Percentiles rank a stretch among this genome's conserved stretches.
phyloP scores from a whole-genome alignment of 805 yeast genomes.

The Teunomyces atbi region DNA sequence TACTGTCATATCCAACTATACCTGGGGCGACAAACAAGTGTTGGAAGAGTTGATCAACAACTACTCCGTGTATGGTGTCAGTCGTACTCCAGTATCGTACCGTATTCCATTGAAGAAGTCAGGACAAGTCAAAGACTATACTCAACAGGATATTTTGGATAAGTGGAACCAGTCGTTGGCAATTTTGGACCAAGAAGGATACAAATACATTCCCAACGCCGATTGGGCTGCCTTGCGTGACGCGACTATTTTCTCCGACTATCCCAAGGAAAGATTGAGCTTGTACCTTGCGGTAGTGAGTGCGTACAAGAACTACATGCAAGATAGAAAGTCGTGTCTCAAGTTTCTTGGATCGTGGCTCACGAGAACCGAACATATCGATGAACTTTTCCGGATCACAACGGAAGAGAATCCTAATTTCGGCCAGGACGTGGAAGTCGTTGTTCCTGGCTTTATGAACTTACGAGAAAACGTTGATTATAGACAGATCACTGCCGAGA shows the following conservation, averaged over 20 bases:
- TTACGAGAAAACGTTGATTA: constrained; percentile 31
- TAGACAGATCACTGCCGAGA: constrained; percentile 16
- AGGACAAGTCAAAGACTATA: constrained; percentile 58
- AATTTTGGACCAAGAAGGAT: constrained; percentile 47
- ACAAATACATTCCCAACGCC: constrained; percentile 70
- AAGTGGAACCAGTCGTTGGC: constrained; percentile 54
- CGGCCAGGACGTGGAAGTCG: constrained; percentile 17
- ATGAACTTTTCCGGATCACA: constrained; percentile 21
- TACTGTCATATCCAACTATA: constrained; percentile 63
- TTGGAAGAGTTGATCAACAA: constrained; percentile 62
- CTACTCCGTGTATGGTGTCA: constrained; percentile 55
- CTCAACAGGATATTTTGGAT: constrained; percentile 49
- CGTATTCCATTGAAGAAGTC: constrained; percentile 71
- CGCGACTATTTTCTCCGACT: constrained; percentile 57
- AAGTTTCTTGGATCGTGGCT: constrained; percentile 31
- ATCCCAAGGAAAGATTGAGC: constrained; percentile 45
- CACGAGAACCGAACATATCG: constrained; percentile 23
- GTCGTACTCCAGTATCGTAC: constrained; percentile 65
- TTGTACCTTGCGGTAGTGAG: constrained; percentile 57
- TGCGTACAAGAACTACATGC: constrained; percentile 38
- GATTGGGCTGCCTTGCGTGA: constrained; percentile 84
- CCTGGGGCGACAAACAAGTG: constrained; percentile 67
- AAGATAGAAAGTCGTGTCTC: constrained; percentile 31
- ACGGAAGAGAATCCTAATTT: constrained; percentile 17
- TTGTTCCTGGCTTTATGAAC: constrained; percentile 22